These are phyloP conservation scores for Penicilliopsis zonata DNA, from an alignment of 495 filamentous ascomycete genomes.

Conservation along the genomic window DNA sequence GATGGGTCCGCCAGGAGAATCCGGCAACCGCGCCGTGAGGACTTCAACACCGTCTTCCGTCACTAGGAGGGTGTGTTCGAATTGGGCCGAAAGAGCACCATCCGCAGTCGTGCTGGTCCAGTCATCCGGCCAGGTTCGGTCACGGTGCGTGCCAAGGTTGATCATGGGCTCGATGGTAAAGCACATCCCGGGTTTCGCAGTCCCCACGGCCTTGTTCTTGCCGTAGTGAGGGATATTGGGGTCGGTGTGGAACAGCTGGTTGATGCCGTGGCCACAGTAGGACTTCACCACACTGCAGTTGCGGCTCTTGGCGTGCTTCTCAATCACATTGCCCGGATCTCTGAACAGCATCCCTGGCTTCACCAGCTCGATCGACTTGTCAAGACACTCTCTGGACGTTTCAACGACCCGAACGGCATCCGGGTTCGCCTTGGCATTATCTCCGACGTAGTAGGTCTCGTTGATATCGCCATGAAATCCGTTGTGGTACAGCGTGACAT, in stretches of 20 bases:
- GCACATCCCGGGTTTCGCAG: slow-evolving; percentile 80
- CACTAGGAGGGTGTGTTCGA: slow-evolving; percentile 90
- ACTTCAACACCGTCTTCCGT: slow-evolving; percentile 92
- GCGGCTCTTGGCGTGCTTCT: slow-evolving; percentile 69
- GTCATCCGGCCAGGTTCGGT: slow-evolving; percentile 82
- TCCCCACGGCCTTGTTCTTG: slow-evolving; percentile 83
- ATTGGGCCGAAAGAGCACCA: slow-evolving; percentile 74
- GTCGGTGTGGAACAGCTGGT: slow-evolving; percentile 71
- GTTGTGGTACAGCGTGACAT: slow-evolving; percentile 76
- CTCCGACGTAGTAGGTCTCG: slow-evolving; percentile 85
- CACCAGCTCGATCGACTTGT: slow-evolving; percentile 73
- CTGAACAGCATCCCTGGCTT: slow-evolving; percentile 81
- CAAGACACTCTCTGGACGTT: slow-evolving; percentile 65
- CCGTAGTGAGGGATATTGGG: slow-evolving; percentile 83
- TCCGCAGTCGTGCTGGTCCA: slow-evolving; percentile 82
- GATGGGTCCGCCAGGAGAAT: slow-evolving; percentile 77
- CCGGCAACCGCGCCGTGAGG: slow-evolving; percentile 67
- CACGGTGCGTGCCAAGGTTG: slow-evolving; percentile 64
- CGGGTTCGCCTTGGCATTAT: slow-evolving; percentile 58
- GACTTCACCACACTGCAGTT: slow-evolving; percentile 75
- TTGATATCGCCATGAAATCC: slow-evolving; percentile 86
- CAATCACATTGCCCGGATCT: slow-evolving; percentile 73
- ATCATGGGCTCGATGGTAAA: slow-evolving; percentile 95
- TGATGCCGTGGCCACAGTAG: slow-evolving; percentile 87
- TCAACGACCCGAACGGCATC: slow-evolving; percentile 81